phyloP scores from a whole-genome alignment of 305 asterid species.

The Ilex paraguariensis region DNA sequence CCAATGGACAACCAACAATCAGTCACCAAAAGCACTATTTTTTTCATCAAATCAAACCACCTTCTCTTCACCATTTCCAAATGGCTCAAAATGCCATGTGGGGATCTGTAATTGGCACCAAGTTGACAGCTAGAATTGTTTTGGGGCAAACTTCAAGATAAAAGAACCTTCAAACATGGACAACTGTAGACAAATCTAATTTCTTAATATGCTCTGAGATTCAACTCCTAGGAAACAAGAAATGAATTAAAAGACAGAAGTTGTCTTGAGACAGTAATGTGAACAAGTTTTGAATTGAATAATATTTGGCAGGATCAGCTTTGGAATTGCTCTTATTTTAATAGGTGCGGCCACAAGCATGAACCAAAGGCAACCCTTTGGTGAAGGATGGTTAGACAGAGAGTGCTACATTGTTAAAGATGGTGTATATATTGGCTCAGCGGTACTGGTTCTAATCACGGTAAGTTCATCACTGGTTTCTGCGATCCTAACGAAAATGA shows the following conservation, averaged over 20 bases:
- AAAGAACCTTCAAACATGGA: conserved; percentile 43
- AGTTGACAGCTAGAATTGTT: not conserved
- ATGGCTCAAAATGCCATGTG: not conserved
- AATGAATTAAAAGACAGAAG: no score
- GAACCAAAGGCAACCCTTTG: conserved; percentile 50
- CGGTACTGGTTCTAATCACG: conserved; percentile 40
- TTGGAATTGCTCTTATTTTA: conserved; percentile 44
- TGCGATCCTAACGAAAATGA: conserved; percentile 16
- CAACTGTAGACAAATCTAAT: conserved; percentile 25
- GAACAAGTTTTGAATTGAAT: conserved; percentile 1
- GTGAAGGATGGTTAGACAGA: conserved; percentile 88
- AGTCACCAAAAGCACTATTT: no score
- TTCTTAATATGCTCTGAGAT: conserved; percentile 2
- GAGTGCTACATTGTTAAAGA: conserved; percentile 78
- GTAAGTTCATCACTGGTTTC: conserved; percentile 44
- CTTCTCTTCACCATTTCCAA: no score
- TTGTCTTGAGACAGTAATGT: no score
- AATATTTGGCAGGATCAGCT: conserved; percentile 49
- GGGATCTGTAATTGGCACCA: not conserved
- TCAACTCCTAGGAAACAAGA: not conserved
- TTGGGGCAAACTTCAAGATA: conserved; percentile 12
- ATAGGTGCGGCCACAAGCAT: conserved; percentile 64
- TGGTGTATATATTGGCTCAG: conserved; percentile 64
- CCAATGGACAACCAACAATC: no score
- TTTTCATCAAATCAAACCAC: no score